Base-by-base conservation (phyloP, 805 yeast genomes). In the Sugiyamaella smithiae region DNA sequence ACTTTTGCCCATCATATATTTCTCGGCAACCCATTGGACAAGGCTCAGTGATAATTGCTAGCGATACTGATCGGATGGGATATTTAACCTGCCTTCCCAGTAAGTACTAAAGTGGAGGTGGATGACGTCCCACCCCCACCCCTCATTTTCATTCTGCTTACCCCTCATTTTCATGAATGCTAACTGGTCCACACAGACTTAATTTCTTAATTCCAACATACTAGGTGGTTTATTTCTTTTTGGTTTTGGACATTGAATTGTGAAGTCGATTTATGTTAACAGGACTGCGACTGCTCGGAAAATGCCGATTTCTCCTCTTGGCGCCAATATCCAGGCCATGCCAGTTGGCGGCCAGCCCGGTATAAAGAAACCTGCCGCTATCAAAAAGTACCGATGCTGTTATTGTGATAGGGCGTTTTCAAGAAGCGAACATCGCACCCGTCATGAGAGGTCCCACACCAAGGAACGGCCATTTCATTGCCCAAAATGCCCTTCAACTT, bases 401-500 rank as follows among this genome's bases (percentile, higher is more conserved):
- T 85, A 78, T 61, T 86, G 95, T 59, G 86, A 89, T 26, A 72
- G 90, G 54, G 84, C 88, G 5, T 85, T 85, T 61, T 80, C 88
- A n/a, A 69, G 93, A 45, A 78, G 85, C 8, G 93, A 85, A 63
- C 93, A 85, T 64, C 77, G 84, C 57, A 78, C 83, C 36, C 75
- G 93, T 43, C 93, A 85, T 59, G 91, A 85, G 64, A 68, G 90
- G 23, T 81, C 88, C 1, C 93, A 85, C 61, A 84, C 89, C 11
- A 84, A 84, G 58, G 88, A 82, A 59, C 80, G 88, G 54, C 95
- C 95, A 0, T 86, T 84, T 67, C 80, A 80, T 50, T 86, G 95
- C 59, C 70, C 76, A 29, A 74, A 80, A 45, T 86, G 95, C 62
- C 73, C 81, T 7, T 77, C 84, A 43, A 78, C 84, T 2, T 86